Evolutionary conservation across 164 flowering plant genomes (phyloP).

Genomic region (Nelumbo lutea): DNA sequence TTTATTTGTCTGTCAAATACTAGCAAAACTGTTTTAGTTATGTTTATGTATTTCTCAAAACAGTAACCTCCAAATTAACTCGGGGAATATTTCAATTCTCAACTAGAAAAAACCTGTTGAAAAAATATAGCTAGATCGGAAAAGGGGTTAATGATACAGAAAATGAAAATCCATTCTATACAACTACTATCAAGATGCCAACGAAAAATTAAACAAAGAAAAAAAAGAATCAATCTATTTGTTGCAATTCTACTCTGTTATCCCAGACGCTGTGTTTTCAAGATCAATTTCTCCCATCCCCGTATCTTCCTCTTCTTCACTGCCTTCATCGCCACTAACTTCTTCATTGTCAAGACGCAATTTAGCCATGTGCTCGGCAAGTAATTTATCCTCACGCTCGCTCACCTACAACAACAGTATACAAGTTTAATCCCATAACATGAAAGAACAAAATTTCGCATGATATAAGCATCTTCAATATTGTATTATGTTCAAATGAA

Average conservation of each 20-base stretch:
- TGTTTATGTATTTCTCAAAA: too few species aligned
- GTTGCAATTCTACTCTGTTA: constrained; percentile 27
- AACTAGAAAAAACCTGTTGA: constrained; percentile 6
- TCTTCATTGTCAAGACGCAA: constrained; percentile 60
- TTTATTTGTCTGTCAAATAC: too few species aligned
- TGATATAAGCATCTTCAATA: not conserved
- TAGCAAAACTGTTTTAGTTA: too few species aligned
- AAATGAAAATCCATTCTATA: constrained; percentile 1
- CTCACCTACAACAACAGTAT: constrained; percentile 58
- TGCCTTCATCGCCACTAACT: constrained; percentile 69
- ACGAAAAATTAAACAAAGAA: not conserved
- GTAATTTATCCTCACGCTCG: constrained; percentile 83
- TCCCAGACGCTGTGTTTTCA: constrained; percentile 41
- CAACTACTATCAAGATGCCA: constrained; percentile 10
- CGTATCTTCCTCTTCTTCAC: constrained; percentile 91
- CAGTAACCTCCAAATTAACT: constrained; percentile 9
- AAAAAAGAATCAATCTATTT: not conserved
- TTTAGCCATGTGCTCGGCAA: constrained; percentile 72
- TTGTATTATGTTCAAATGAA: not conserved
- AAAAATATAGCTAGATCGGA: not conserved
- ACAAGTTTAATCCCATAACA: not conserved
- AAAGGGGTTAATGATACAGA: not conserved
- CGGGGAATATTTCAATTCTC: not conserved
- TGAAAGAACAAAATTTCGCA: not conserved
- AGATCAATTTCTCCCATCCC: constrained; percentile 87